Conservation (phyloP, 163 green algal genomes). For the Coccomyxa subellipsoidea region DNA sequence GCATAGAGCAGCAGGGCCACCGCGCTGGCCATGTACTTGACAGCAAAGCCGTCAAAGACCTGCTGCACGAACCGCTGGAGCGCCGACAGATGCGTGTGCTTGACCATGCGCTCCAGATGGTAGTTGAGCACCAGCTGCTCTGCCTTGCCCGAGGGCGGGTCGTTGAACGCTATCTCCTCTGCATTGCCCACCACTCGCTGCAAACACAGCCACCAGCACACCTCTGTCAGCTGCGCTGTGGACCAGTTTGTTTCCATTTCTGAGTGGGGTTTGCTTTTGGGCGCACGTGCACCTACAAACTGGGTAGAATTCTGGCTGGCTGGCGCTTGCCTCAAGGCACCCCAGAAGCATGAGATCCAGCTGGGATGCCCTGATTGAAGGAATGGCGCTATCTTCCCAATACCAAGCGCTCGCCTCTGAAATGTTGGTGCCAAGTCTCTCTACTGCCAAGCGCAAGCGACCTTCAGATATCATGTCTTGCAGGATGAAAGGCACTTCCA, state of each 20-base stretch:
- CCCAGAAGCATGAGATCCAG: too few relatives aligned
- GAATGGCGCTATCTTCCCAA: too few relatives aligned
- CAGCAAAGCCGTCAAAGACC: conserved; percentile 80
- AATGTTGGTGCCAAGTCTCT: too few relatives aligned
- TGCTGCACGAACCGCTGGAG: conserved; percentile 88
- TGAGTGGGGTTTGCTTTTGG: too few relatives aligned
- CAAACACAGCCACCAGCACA: neutral
- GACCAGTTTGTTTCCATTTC: neutral
- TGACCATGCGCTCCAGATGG: conserved; percentile 80
- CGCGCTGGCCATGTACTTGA: conserved; percentile 66
- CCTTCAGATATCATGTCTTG: too few relatives aligned
- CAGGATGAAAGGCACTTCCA: too few relatives aligned
- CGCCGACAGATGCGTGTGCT: conserved; percentile 74
- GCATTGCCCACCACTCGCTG: conserved; percentile 76
- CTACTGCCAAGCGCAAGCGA: too few relatives aligned
- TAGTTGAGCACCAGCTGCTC: conserved; percentile 91
- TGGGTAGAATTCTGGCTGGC: too few relatives aligned
- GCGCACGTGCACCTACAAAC: too few relatives aligned
- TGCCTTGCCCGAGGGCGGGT: conserved; percentile 72
- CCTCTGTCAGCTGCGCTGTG: neutral
- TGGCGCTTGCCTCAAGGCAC: too few relatives aligned
- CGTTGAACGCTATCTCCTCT: conserved; percentile 96
- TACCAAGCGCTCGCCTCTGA: too few relatives aligned
- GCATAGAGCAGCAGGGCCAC: conserved; percentile 86
- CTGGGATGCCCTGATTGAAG: too few relatives aligned